A percentile compares a stretch with the other conserved stretches of the same genome.
Conservation (phyloP, 805 yeast species). For the Pichia pseudocactophila region DNA sequence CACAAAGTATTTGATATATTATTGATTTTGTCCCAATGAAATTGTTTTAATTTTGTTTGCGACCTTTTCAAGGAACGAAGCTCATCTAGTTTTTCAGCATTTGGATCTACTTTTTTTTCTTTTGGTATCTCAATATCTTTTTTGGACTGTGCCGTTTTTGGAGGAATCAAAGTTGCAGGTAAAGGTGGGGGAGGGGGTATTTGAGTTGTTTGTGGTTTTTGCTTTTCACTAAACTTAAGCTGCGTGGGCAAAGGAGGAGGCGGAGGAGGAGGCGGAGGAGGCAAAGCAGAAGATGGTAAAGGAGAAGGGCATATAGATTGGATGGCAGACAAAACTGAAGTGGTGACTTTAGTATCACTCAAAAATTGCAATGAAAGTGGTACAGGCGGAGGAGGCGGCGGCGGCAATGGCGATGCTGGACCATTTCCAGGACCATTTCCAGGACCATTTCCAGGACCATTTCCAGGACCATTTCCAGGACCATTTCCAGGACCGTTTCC, state of each 20-base stretch:
- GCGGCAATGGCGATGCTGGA: conserved; percentile 22
- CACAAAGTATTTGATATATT: conserved; percentile 53
- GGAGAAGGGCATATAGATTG: no score
- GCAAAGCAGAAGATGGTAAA: conserved; percentile 11
- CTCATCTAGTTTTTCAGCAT: conserved; percentile 7
- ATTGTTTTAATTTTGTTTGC: conserved; percentile 51
- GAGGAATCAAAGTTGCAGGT: not conserved
- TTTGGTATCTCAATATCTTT: not conserved
- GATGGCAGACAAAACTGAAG: no score
- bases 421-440: conserved; percentile 21
- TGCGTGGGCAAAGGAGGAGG: conserved; percentile 11
- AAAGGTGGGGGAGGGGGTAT: conserved; percentile 8
- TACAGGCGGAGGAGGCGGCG: conserved; percentile 19
- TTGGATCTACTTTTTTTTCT: conserved; percentile 6
- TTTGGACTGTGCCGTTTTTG: not conserved
- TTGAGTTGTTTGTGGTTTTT: conserved; percentile 17
- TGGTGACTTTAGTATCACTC: not conserved
- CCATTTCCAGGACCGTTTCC: no score
- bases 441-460: conserved; percentile 6
- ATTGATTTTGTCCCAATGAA: conserved; percentile 76
- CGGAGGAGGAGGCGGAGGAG: conserved; percentile 15
- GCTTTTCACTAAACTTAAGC: no score
- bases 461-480: conserved; percentile 3
- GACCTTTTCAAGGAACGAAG: conserved; percentile 15
- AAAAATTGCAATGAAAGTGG: conserved; percentile 6